A percentile compares a stretch with the other conserved stretches of the same genome.
phyloP scores from a whole-genome alignment of 495 filamentous ascomycete species.

The Aspergillus taichungensis region DNA sequence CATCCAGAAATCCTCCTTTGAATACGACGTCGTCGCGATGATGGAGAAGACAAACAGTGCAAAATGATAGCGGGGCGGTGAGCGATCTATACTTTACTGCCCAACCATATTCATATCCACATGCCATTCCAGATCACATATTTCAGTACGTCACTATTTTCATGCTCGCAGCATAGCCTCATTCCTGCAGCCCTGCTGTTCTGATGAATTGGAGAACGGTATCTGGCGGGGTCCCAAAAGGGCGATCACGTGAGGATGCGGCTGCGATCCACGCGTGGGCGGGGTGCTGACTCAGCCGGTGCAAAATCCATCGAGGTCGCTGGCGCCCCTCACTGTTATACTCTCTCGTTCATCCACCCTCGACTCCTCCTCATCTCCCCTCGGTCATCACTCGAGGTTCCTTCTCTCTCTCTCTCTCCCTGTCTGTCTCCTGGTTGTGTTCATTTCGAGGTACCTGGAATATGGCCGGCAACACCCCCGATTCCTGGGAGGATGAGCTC shows the following conservation, averaged over 20 bases:
- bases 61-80: too few relatives aligned
- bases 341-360: constrained; percentile 7
- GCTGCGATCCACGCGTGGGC: not conserved
- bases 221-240: not conserved
- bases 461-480: constrained; percentile 73
- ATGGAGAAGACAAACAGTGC: too few relatives aligned
- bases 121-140: too few relatives aligned
- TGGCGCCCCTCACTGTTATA: constrained; percentile 15
- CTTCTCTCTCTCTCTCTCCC: constrained; percentile 6
- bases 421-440: constrained; percentile 14
- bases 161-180: too few relatives aligned
- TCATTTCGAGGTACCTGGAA: constrained; percentile 21
- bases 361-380: constrained; percentile 11
- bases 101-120: too few relatives aligned
- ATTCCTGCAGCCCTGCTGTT: too few relatives aligned
- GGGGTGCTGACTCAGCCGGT: constrained; percentile 32
- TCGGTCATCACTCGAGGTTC: not conserved
- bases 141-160: too few relatives aligned
- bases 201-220: not conserved
- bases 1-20: too few relatives aligned
- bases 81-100: too few relatives aligned
- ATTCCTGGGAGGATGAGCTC: constrained; percentile 95
- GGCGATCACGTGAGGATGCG: constrained; percentile 5
- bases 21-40: too few relatives aligned
- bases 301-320: constrained; percentile 19